Conservation (phyloP, 768 basidiomycete genomes). For the Tricholoma terreum region DNA sequence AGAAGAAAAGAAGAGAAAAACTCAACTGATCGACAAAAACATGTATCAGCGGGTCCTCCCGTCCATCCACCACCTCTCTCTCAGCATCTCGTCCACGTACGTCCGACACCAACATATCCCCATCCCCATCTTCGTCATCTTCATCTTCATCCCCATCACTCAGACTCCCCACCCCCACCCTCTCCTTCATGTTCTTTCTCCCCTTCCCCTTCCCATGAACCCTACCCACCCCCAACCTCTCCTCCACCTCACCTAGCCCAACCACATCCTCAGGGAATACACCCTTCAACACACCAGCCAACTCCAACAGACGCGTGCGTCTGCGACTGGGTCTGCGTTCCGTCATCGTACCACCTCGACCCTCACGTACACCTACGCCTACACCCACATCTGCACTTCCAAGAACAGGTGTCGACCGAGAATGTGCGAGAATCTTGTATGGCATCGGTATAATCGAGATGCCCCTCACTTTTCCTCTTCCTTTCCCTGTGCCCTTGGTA, state of each 20-base stretch:
- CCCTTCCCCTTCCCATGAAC: background rate
- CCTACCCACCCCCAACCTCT: slow-evolving; percentile 12
- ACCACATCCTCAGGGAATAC: slow-evolving; percentile 9
- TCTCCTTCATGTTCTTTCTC: no score
- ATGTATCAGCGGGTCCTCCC: slow-evolving; percentile 37
- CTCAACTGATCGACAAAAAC: slow-evolving; percentile 62
- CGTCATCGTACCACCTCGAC: no score
- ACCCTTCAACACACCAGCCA: slow-evolving; percentile 4
- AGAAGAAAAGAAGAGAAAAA: slow-evolving; percentile 4
- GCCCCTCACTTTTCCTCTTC: background rate
- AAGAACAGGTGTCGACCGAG: slow-evolving; percentile 44
- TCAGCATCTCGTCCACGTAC: slow-evolving; percentile 16
- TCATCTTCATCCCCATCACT: background rate
- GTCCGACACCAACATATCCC: background rate
- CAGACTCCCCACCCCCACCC: background rate
- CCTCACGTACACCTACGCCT: background rate
- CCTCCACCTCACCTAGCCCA: slow-evolving; percentile 10
- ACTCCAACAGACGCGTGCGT: background rate
- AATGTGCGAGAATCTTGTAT: slow-evolving; percentile 3
- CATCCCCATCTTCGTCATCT: slow-evolving; percentile 18
- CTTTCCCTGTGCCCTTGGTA: no score
- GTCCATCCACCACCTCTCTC: no score
- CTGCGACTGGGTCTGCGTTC: background rate
- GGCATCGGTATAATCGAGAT: background rate
- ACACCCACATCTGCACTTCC: slow-evolving; percentile 20